These are phyloP conservation scores for Periconia macrospinosa DNA, from an alignment of 2,329 filamentous ascomycete genomes.

Conservation along the genomic window DNA sequence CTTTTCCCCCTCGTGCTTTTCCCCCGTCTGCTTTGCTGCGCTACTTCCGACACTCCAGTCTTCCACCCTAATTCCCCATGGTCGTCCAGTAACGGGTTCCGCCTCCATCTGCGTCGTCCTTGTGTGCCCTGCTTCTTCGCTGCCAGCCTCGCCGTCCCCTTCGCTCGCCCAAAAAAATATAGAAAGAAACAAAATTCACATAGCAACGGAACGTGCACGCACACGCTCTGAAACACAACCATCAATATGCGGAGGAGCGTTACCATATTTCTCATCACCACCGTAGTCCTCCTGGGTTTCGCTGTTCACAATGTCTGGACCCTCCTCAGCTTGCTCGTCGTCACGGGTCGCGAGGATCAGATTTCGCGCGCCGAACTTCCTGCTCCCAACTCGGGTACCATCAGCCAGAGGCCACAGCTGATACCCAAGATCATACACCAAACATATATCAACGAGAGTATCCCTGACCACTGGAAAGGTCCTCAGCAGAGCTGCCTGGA, in stretches of 20 bases:
- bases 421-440: conserved; percentile 80
- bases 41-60: not conserved
- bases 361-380: conserved; percentile 69
- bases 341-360: conserved; percentile 67
- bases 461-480: conserved; percentile 67
- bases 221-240: not conserved
- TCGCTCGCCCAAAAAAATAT: not conserved
- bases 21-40: not conserved
- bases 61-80: not conserved
- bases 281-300: conserved; percentile 64
- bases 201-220: conserved; percentile 26
- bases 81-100: not conserved
- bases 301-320: conserved; percentile 71
- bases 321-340: conserved; percentile 68
- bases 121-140: not conserved
- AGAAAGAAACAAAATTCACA: conserved; percentile 23
- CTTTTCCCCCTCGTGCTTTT: not conserved
- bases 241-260: conserved; percentile 60
- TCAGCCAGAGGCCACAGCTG: conserved; percentile 60
- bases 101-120: not conserved
- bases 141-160: not conserved
- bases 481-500: conserved; percentile 69
- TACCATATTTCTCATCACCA: conserved; percentile 66
- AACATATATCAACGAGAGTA: conserved; percentile 71
- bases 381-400: conserved; percentile 62